Evolutionary conservation across 306 rosid genomes (phyloP).

Genomic region (Castanopsis chinensis): DNA sequence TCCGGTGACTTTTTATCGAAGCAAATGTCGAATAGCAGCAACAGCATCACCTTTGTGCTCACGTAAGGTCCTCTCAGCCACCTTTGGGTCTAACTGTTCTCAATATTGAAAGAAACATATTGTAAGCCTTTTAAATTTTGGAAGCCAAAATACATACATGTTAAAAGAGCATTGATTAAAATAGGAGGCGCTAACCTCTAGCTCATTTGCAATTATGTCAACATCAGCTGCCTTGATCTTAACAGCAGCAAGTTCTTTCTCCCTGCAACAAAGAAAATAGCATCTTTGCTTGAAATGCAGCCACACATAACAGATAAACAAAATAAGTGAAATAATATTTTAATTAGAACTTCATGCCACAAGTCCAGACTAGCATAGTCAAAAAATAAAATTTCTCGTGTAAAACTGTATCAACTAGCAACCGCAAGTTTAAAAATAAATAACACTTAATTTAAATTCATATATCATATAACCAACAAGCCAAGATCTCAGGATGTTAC

Average conservation of each 20-base stretch:
- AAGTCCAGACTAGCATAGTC: not conserved
- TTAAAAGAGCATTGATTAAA: not conserved
- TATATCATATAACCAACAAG: too few species aligned
- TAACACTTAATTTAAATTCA: too few species aligned
- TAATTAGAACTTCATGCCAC: not conserved
- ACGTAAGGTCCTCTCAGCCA: conserved; percentile 91
- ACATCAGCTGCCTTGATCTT: conserved; percentile 85
- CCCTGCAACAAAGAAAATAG: conserved; percentile 43
- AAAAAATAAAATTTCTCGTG: not conserved
- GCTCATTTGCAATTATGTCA: conserved; percentile 84
- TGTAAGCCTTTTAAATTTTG: not conserved
- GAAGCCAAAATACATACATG: not conserved
- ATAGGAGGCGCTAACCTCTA: conserved; percentile 55
- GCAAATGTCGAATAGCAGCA: conserved; percentile 88
- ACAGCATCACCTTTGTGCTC: conserved; percentile 98
- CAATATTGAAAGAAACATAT: conserved; percentile 6
- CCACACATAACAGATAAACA: not conserved
- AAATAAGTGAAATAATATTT: not conserved
- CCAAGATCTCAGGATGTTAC: too few species aligned
- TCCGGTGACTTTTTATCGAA: conserved; percentile 29
- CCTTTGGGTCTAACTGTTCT: conserved; percentile 80
- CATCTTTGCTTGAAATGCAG: not conserved
- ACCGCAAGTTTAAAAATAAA: too few species aligned
- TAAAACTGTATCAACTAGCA: too few species aligned
- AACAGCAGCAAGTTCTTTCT: conserved; percentile 89